Percentiles rank a stretch among this genome's conserved stretches.
Evolutionary conservation across 78 protist species (phyloP).

Genomic region (Guillardia theta): DNA sequence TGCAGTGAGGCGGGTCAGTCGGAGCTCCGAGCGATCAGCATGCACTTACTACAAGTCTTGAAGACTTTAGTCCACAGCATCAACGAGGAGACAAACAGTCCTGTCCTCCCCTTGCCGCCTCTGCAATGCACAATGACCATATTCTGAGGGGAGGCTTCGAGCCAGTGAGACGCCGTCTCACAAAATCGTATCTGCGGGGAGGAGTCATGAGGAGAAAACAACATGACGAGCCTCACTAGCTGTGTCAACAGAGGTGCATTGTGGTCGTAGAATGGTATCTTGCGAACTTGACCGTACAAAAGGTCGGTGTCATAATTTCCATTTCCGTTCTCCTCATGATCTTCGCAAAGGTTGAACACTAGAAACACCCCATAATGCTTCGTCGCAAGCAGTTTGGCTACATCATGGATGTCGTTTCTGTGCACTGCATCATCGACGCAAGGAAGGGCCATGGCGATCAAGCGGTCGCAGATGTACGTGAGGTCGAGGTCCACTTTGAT

Average conservation of each 20-base stretch:
- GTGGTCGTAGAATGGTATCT: neutral
- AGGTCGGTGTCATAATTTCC: neutral
- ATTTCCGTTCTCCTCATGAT: neutral
- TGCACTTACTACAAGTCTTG: neutral
- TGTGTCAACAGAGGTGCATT: neutral
- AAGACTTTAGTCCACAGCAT: neutral
- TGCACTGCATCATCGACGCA: neutral
- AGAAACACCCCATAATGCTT: neutral
- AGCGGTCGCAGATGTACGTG: constrained; percentile 34
- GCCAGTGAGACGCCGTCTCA: neutral
- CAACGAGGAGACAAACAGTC: neutral
- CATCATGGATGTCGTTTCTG: constrained; percentile 19
- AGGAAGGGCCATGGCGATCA: constrained; percentile 24
- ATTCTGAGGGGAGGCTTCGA: neutral
- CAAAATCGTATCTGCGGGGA: neutral
- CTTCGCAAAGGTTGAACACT: neutral
- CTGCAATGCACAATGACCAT: neutral
- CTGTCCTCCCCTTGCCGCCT: neutral
- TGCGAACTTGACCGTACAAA: neutral
- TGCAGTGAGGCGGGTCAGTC: neutral
- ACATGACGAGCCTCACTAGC: neutral
- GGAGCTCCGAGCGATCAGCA: neutral
- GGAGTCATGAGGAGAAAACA: neutral
- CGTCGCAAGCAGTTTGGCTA: neutral
- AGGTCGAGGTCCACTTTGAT: constrained; percentile 18